Evolutionary conservation across 345 rosid species (phyloP), one percentile per base, ranked within the genome.

Genomic region (Eucalyptus globulus): DNA sequence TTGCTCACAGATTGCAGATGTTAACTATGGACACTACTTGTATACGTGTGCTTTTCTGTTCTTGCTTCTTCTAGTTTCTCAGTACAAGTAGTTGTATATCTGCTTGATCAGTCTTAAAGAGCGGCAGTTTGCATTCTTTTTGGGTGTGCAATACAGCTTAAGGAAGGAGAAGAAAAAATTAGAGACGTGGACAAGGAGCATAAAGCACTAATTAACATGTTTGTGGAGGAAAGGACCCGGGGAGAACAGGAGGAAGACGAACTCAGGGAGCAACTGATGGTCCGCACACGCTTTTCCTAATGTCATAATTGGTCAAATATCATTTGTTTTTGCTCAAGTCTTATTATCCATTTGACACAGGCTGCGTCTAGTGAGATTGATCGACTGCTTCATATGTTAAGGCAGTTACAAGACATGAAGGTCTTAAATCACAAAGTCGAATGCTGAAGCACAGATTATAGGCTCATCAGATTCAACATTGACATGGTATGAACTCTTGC

Each of bases 251-350:
- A 44, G 49, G 95, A 93, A 91, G 89, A 94, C 40, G 81, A 43
- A 50, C 91, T 93, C 88, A 92, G 88, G 87, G 88, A 87, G 87
- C 86, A 83, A 88, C 56, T 95, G 49, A 56, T 51, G 93, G 97
- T 95, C 87, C 22, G 86, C 14, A 40, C 37, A 47, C 15, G 29
- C 45, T 54, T 44, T 76, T 76, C 72, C 51, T 89, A 40, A 31
- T n/a, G 40, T 56, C n/a, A 44, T 44, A 24, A 9, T 49, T 53
- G 21, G 50, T 14, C 60, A 44, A 3, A 60, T 9, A n/a, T 29
- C 7, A 26, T 24, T 40, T 58, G 15, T 22, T 22, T 27, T 40
- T 29, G 47, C 83, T 37, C 43, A 10, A 21, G 83, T 37, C 83
- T 43, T 37, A 76, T 37, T 10, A 37, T 76, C 45, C 27, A 76